These are phyloP conservation scores for Strombidium stylifer DNA, from an alignment of 73 alveolate species.

Conservation along the genomic window DNA sequence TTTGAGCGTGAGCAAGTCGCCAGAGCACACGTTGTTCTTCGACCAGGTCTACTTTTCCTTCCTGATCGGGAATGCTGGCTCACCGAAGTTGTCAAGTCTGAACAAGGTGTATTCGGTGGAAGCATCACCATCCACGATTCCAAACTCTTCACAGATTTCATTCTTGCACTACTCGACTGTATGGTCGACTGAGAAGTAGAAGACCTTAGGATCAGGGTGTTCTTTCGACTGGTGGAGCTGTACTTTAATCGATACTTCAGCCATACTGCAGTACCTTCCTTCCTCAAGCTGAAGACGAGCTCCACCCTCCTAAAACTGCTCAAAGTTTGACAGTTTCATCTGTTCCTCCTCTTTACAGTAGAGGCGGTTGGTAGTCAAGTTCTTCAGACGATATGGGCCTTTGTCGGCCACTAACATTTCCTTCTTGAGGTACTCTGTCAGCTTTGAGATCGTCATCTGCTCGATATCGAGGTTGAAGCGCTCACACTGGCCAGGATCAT, in stretches of 20 bases:
- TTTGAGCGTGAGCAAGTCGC: constrained; percentile 45
- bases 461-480: constrained; percentile 17
- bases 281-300: constrained; percentile 52
- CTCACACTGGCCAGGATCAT: not conserved
- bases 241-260: constrained; percentile 55
- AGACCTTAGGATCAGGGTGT: constrained; percentile 27
- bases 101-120: constrained; percentile 52
- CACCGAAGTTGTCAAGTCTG: constrained; percentile 65
- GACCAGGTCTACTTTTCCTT: constrained; percentile 39
- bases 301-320: constrained; percentile 46
- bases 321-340: constrained; percentile 24
- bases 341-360: constrained; percentile 59
- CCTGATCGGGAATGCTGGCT: constrained; percentile 55
- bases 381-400: constrained; percentile 54
- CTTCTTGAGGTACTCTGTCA: constrained; percentile 9
- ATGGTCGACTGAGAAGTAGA: constrained; percentile 40
- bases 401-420: constrained; percentile 3
- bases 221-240: constrained; percentile 3
- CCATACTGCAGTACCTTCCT: constrained; percentile 73
- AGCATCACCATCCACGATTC: constrained; percentile 15
- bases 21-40: constrained; percentile 43
- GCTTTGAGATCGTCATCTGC: constrained; percentile 8
- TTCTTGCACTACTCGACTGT: constrained; percentile 54
- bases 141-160: constrained; percentile 53
- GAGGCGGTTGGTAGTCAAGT: constrained; percentile 31